phyloP scores from a whole-genome alignment of 441 rosid genomes.

The Kokia cookei region DNA sequence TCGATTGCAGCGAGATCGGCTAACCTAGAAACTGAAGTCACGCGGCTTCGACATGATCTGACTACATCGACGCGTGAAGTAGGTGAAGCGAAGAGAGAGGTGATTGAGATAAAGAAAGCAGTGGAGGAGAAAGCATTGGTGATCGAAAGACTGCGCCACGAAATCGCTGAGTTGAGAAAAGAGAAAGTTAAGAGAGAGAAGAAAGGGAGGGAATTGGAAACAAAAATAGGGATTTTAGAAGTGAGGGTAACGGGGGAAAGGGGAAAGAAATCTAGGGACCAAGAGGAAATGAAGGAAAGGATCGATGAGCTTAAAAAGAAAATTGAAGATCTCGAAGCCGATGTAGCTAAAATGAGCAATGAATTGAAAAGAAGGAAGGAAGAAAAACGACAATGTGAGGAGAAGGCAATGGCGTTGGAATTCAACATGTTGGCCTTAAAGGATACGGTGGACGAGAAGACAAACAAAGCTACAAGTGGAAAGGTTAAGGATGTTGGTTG shows the following conservation, averaged over 20 bases:
- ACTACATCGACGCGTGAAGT: background rate
- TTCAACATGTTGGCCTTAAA: background rate
- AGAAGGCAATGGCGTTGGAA: background rate
- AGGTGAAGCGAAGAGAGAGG: background rate
- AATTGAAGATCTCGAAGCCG: background rate
- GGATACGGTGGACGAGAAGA: background rate
- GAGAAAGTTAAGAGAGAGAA: background rate
- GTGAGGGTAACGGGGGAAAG: background rate
- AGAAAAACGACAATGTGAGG: background rate
- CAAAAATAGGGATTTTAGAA: background rate
- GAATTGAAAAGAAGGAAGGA: background rate
- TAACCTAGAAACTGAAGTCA: background rate
- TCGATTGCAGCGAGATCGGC: background rate
- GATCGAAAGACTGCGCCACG: background rate
- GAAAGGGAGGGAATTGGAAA: background rate
- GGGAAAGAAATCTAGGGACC: background rate
- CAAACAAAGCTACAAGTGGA: background rate
- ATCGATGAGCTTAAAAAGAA: background rate
- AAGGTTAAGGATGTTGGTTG: background rate
- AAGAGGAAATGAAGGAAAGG: background rate
- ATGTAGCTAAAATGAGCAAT: background rate
- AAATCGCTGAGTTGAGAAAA: background rate
- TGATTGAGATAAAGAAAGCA: background rate
- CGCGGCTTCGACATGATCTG: background rate
- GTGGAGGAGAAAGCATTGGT: background rate